A percentile compares a stretch with the other conserved stretches of the same genome.
These are phyloP conservation scores for Microthlaspi erraticum DNA, from an alignment of 345 rosid genomes.

Conservation along the genomic window DNA sequence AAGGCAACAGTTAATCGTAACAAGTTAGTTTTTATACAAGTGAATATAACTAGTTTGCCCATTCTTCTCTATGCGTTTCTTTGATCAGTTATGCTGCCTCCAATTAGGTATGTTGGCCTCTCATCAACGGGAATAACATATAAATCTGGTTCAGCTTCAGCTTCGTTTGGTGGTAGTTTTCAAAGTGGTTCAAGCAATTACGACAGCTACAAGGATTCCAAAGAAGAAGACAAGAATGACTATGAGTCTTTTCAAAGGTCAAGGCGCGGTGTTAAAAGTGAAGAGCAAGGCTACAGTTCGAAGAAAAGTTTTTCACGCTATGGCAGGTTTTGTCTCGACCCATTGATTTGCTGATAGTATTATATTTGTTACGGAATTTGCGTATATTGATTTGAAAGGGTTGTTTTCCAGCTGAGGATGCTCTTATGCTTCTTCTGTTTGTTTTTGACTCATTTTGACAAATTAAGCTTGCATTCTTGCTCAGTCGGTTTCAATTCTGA, in stretches of 20 bases:
- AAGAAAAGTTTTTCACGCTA: constrained; percentile 54
- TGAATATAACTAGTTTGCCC: background rate
- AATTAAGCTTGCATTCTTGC: constrained; percentile 19
- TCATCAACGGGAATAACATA: constrained; percentile 80
- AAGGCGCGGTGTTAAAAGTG: constrained; percentile 49
- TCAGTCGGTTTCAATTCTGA: constrained; percentile 26
- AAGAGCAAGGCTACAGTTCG: constrained; percentile 47
- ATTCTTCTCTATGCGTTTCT: background rate
- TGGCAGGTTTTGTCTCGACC: constrained; percentile 58
- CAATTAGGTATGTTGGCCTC: constrained; percentile 82
- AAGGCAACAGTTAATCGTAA: constrained; percentile 94
- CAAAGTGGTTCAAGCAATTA: constrained; percentile 57
- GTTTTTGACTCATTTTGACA: constrained; percentile 18
- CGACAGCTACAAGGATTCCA: constrained; percentile 55
- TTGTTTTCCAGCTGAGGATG: background rate
- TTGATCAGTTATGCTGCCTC: constrained; percentile 9
- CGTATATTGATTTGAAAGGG: background rate
- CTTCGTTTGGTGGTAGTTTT: constrained; percentile 66
- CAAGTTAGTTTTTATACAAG: constrained; percentile 61
- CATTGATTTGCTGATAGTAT: constrained; percentile 23
- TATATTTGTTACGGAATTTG: background rate
- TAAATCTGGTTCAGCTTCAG: constrained; percentile 70
- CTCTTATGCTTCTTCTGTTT: background rate
- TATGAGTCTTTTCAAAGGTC: constrained; percentile 64
- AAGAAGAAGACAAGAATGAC: constrained; percentile 56